Evolutionary conservation across 208 protist genomes (phyloP).

Genomic region (Balamuthia mandrillaris): DNA sequence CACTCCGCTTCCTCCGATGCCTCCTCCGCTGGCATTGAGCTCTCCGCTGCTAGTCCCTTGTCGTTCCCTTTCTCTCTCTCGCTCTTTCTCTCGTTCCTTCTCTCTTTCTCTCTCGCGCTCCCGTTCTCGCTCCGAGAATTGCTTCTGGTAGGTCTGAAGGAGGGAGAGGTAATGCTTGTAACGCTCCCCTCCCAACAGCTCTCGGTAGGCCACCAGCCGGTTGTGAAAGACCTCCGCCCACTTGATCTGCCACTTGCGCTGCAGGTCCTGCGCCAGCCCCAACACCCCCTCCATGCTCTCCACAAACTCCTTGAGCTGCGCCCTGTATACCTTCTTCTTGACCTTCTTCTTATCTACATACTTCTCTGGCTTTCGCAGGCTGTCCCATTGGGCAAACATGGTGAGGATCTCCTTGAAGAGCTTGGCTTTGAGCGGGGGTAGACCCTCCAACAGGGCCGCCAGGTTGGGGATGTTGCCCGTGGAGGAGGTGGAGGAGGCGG

Average conservation of each 20-base stretch:
- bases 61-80: no score
- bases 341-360: slow-evolving; percentile 18
- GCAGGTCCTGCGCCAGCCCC: background rate
- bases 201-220: background rate
- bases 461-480: no score
- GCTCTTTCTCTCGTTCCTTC: no score
- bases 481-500: no score
- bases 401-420: background rate
- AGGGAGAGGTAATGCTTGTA: background rate
- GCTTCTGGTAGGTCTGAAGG: background rate
- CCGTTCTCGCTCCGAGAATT: background rate
- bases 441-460: no score
- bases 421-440: background rate
- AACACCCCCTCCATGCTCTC: background rate
- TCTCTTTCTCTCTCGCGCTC: no score
- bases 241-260: background rate
- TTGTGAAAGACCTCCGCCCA: slow-evolving; percentile 1
- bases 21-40: no score
- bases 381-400: background rate
- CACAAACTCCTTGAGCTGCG: background rate
- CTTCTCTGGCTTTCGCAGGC: background rate
- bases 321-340: slow-evolving; percentile 4
- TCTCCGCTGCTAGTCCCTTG: no score
- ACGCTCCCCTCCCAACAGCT: background rate
- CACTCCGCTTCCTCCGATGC: no score